A percentile compares a stretch with the other conserved stretches of the same genome.
phyloP scores from a whole-genome alignment of 495 filamentous ascomycete genomes.

The Neurospora sp. region DNA sequence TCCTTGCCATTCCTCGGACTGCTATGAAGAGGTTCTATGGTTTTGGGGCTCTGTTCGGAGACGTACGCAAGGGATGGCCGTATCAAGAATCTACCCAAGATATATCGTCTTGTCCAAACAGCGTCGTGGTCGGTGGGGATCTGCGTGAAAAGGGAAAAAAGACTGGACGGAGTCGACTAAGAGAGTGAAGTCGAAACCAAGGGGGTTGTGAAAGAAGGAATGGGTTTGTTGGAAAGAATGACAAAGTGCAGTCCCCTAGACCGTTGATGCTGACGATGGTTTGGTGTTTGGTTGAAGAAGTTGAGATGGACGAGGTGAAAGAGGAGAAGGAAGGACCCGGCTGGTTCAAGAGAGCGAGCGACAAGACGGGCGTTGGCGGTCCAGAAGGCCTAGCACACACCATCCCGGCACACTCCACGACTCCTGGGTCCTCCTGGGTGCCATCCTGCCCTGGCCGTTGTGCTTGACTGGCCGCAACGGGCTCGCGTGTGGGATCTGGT shows the following conservation, averaged over 20 bases:
- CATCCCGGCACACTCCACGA: not conserved
- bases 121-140: constrained; percentile 3
- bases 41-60: not conserved
- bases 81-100: not conserved
- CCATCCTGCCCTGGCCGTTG: not conserved
- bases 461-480: not conserved
- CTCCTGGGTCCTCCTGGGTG: not conserved
- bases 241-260: constrained; percentile 10
- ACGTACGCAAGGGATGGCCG: constrained; percentile 23
- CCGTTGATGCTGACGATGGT: constrained; percentile 17
- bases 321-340: constrained; percentile 6
- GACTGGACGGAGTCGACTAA: constrained; percentile 47
- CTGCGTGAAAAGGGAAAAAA: constrained; percentile 28
- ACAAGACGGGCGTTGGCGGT: not conserved
- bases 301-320: constrained; percentile 1
- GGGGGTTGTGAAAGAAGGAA: constrained; percentile 19
- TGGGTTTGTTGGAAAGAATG: constrained; percentile 18
- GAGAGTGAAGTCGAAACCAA: constrained; percentile 72
- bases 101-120: not conserved
- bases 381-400: not conserved
- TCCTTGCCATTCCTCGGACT: not conserved
- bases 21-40: not conserved
- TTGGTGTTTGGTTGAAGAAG: constrained; percentile 8
- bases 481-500: not conserved
- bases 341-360: constrained; percentile 3